Evolutionary conservation across 768 basidiomycete species (phyloP).

Genomic region (Coprinopsis marcescibilis): DNA sequence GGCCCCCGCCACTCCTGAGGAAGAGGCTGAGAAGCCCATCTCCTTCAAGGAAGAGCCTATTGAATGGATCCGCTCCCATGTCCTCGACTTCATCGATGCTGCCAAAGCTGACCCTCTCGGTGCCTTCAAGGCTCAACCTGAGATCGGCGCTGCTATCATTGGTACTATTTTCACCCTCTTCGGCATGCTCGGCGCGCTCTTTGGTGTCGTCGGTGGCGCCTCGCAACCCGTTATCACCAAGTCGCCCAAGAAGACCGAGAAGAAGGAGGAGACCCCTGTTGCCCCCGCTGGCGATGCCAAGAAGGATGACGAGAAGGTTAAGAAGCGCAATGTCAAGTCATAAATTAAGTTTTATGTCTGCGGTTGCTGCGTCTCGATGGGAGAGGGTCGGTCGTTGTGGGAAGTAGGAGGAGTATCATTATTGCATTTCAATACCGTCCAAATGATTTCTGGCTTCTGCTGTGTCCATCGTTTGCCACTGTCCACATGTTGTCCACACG

Average conservation of each 20-base stretch:
- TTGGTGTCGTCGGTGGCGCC: constrained; percentile 70
- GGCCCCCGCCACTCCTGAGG: constrained; percentile 43
- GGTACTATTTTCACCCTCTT: constrained; percentile 75
- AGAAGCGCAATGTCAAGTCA: constrained; percentile 54
- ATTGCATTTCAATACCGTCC: constrained; percentile 1
- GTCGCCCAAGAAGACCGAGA: constrained; percentile 77
- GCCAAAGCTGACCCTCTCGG: constrained; percentile 68
- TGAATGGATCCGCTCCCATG: constrained; percentile 72
- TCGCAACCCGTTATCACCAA: constrained; percentile 70
- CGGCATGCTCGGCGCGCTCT: constrained; percentile 76
- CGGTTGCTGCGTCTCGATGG: constrained; percentile 1
- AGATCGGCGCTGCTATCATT: constrained; percentile 74
- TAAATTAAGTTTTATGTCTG: constrained; percentile 11
- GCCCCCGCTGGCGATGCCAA: constrained; percentile 70
- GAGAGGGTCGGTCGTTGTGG: background rate
- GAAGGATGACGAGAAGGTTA: constrained; percentile 60
- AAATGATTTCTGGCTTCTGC: background rate
- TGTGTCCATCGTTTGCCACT: background rate
- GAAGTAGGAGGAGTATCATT: background rate
- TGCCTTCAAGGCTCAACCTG: constrained; percentile 86
- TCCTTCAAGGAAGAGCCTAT: constrained; percentile 71
- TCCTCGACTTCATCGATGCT: constrained; percentile 73
- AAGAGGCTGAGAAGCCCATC: constrained; percentile 38
- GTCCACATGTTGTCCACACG: background rate
- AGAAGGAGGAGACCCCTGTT: constrained; percentile 62